These are phyloP conservation scores for Barnettozyma siamensis DNA, from an alignment of 805 yeast species.

Conservation along the genomic window DNA sequence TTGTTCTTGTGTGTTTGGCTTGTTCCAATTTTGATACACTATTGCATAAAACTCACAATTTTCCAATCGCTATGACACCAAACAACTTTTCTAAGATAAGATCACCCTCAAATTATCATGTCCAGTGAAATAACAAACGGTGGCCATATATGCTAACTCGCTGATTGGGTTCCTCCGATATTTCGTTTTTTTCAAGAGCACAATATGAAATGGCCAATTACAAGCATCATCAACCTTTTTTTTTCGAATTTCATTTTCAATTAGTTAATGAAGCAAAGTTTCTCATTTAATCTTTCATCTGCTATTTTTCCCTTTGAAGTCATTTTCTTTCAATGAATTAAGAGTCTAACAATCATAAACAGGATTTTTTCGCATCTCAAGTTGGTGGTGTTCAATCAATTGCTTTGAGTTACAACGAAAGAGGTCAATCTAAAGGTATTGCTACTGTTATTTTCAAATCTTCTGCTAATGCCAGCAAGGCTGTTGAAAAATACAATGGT, in stretches of 20 bases:
- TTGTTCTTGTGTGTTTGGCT: background rate
- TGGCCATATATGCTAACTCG: conserved; percentile 32
- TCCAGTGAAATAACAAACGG: conserved; percentile 18
- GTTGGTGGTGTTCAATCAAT: conserved; percentile 79
- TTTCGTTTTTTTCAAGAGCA: background rate
- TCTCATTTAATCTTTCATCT: background rate
- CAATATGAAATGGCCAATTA: no score
- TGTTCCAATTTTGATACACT: background rate
- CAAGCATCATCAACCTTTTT: conserved; percentile 8
- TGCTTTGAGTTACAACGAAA: conserved; percentile 72
- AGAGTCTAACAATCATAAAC: conserved; percentile 15
- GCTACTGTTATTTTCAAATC: conserved; percentile 79
- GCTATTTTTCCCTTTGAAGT: background rate
- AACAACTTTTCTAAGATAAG: no score
- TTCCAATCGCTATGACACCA: no score
- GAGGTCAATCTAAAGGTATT: conserved; percentile 87
- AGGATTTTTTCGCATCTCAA: conserved; percentile 87
- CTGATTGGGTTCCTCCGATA: no score
- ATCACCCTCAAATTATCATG: background rate
- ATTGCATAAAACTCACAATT: background rate
- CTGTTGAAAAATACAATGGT: conserved; percentile 81
- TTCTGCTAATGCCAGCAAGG: conserved; percentile 64
- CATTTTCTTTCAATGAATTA: no score
- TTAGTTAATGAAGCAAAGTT: no score
- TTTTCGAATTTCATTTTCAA: conserved; percentile 15